phyloP scores from a whole-genome alignment of 1,284 basidiomycete genomes.

The Volvariella surrecta region DNA sequence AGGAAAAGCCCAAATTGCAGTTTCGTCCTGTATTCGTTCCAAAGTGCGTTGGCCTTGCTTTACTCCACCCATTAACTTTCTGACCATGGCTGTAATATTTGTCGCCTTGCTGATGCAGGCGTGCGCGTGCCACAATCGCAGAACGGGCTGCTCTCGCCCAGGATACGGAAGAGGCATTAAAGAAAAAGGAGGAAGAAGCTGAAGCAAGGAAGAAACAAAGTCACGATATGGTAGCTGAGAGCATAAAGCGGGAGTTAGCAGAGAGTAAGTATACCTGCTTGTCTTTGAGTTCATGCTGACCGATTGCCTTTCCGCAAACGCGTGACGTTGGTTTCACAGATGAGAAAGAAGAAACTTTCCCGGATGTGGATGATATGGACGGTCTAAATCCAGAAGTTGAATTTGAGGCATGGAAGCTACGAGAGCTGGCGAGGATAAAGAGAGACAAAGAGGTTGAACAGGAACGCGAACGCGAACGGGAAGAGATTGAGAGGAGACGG shows the following conservation, averaged over 20 bases:
- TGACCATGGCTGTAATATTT: not conserved
- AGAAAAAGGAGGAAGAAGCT: slow-evolving; percentile 55
- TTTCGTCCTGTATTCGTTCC: slow-evolving; percentile 89
- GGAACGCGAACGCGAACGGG: slow-evolving; percentile 71
- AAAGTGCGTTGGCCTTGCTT: slow-evolving; percentile 48
- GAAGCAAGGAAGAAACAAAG: slow-evolving; percentile 74
- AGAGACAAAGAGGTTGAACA: slow-evolving; percentile 83
- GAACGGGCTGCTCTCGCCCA: slow-evolving; percentile 57
- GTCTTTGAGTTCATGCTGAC: slow-evolving; percentile 2
- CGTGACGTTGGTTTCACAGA: slow-evolving; percentile 44
- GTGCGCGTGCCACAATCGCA: slow-evolving; percentile 58
- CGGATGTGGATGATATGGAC: slow-evolving; percentile 94
- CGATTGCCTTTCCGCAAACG: slow-evolving; percentile 3
- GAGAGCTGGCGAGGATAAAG: slow-evolving; percentile 88
- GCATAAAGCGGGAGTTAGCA: slow-evolving; percentile 74
- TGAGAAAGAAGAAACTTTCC: slow-evolving; percentile 75
- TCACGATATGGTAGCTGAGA: slow-evolving; percentile 83
- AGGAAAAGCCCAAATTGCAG: slow-evolving; percentile 52
- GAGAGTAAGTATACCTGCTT: slow-evolving; percentile 51
- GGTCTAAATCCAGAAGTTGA: slow-evolving; percentile 86
- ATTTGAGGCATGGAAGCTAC: slow-evolving; percentile 93
- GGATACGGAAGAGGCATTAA: slow-evolving; percentile 61
- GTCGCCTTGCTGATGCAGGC: slow-evolving; percentile 51
- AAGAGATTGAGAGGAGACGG: slow-evolving; percentile 84
- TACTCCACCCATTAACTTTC: not conserved